Base-by-base conservation (phyloP, 164 flowering plant genomes). In the Echeveria elegans region DNA sequence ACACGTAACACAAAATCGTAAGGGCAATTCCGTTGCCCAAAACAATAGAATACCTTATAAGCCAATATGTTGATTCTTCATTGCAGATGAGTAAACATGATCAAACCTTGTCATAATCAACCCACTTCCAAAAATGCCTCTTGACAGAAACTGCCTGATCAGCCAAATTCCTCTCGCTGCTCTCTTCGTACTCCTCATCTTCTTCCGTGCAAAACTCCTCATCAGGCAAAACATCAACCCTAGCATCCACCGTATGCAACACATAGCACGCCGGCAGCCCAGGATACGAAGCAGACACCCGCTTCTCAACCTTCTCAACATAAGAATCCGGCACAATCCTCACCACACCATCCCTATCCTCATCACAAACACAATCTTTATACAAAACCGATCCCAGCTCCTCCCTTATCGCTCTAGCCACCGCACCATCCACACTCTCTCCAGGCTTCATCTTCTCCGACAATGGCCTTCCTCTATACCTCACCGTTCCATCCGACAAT, bases 401-500 rank as follows among this genome's bases (percentile, higher is more conserved):
- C 71, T 94, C 99, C 40, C 67, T 79, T 5, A 94, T 76, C 0
- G 99, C 99, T 29, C 97, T 74, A 1, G 50, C 5, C 7, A 74
- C 90, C 0, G 96, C 97, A 11, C 58, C 73, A n/a, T 85, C 87
- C 0, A 83, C 74, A 14, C 78, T 72, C 76, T 94, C 99, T 0
- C 77, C 76, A 1, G 97, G 89, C 82, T 87, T 94, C 97, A 94
- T 85, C 66, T 94, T 94, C 83, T 94, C 98, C 34, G 98, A 89
- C 40, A 94, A 75, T 1, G 95, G 96, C 31, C 96, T 68, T 32
- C 66, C 24, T 40, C 99, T 76, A 0, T 74, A 18, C 56, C 99
- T 69, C 48, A 81, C 63, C 12, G 74, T 74, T 23, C 99, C 97
- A 50, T 94, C 88, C 0, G 96, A 86, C 32, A 94, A 63, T 62